These are phyloP conservation scores for Alloascoidea africana DNA, from an alignment of 805 yeast species.

Conservation along the genomic window DNA sequence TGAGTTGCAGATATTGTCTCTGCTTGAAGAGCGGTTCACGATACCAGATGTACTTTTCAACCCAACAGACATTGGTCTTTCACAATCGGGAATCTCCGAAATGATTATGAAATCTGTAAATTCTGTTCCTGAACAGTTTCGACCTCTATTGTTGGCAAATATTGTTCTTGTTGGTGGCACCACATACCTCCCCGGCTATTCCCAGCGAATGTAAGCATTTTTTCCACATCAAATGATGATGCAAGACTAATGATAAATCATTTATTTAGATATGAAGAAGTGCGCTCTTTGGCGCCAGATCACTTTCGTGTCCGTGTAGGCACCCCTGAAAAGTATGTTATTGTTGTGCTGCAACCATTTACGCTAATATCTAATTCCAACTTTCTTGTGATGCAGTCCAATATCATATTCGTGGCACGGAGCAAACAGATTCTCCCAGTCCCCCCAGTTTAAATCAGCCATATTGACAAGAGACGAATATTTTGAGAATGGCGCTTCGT, in stretches of 20 bases:
- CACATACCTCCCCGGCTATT: conserved; percentile 52
- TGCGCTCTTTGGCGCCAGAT: conserved; percentile 19
- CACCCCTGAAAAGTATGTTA: conserved; percentile 13
- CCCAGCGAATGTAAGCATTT: conserved; percentile 29
- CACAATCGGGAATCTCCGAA: conserved; percentile 66
- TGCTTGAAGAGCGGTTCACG: conserved; percentile 76
- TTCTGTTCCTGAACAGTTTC: conserved; percentile 53
- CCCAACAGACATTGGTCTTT: conserved; percentile 68
- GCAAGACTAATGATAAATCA: background rate
- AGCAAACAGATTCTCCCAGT: conserved; percentile 14
- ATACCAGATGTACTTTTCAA: conserved; percentile 79
- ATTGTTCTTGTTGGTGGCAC: conserved; percentile 77
- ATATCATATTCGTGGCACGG: conserved; percentile 43
- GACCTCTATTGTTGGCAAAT: conserved; percentile 70
- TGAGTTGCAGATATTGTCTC: conserved; percentile 43
- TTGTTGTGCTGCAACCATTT: background rate
- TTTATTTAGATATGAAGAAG: conserved; percentile 11
- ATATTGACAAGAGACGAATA: conserved; percentile 63
- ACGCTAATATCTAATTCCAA: background rate
- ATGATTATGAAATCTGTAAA: conserved; percentile 53
- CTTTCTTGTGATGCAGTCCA: conserved; percentile 12
- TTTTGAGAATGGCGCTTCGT: conserved; percentile 64
- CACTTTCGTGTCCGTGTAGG: conserved; percentile 15
- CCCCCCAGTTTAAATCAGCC: background rate
- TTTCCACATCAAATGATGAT: background rate